phyloP scores from a whole-genome alignment of 257 asterid genomes.

The Voacanga thouarsii region DNA sequence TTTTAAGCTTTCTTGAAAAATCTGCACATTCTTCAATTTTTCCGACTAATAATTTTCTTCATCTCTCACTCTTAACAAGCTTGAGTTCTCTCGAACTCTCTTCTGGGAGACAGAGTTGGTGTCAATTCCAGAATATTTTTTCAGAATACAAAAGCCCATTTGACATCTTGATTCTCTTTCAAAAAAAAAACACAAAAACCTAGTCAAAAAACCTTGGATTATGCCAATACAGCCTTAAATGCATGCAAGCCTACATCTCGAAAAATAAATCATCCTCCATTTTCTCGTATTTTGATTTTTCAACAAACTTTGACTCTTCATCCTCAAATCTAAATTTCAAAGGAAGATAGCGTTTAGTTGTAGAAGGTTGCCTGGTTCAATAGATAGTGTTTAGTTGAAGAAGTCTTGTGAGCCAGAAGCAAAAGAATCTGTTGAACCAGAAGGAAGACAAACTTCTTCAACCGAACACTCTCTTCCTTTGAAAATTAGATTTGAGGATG shows the following conservation, averaged over 20 bases:
- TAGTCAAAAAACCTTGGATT: conserved; percentile 25
- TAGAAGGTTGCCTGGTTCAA: conserved; percentile 13
- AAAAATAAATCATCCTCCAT: conserved; percentile 31
- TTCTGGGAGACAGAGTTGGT: too few species aligned
- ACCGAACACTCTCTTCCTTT: conserved; percentile 22
- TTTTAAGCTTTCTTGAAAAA: too few species aligned
- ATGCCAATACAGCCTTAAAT: conserved; percentile 4
- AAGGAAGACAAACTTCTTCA: conserved; percentile 9
- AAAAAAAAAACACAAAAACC: too few species aligned
- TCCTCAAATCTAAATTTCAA: conserved; percentile 45
- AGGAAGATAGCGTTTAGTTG: conserved; percentile 22
- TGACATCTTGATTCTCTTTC: too few species aligned
- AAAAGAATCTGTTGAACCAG: conserved; percentile 8
- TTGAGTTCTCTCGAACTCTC: too few species aligned
- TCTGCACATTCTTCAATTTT: too few species aligned
- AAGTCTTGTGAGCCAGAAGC: conserved; percentile 16
- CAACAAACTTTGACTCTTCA: conserved; percentile 31
- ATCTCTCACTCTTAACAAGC: too few species aligned
- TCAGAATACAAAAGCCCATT: too few species aligned
- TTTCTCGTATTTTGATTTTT: conserved; percentile 34
- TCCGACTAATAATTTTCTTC: too few species aligned
- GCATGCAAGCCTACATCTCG: conserved; percentile 18
- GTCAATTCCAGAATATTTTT: too few species aligned
- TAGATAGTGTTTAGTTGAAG: too few species aligned
- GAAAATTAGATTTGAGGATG: conserved; percentile 51